phyloP scores from a whole-genome alignment of 805 yeast species.

The Henningerozyma blattae region DNA sequence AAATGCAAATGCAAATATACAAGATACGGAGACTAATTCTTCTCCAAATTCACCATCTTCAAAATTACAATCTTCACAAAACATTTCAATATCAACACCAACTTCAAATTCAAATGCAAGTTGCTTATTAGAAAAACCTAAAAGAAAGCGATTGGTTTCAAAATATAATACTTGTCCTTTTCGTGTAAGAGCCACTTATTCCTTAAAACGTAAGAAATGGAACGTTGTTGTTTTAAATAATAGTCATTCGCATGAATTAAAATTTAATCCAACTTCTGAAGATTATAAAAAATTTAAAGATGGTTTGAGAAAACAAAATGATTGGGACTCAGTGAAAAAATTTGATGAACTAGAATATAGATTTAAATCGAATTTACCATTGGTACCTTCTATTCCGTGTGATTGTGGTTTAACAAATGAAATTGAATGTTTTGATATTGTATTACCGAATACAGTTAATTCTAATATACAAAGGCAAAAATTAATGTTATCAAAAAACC shows the following conservation, averaged over 20 bases:
- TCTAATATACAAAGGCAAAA: slow-evolving; percentile 5
- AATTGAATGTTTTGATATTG: slow-evolving; percentile 23
- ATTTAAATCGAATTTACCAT: slow-evolving; percentile 21
- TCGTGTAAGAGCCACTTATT: slow-evolving; percentile 50
- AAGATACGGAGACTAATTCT: neutral
- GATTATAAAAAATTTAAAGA: slow-evolving; percentile 26
- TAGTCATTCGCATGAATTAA: slow-evolving; percentile 42
- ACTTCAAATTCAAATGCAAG: neutral
- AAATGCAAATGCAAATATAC: neutral
- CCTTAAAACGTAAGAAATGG: slow-evolving; percentile 43
- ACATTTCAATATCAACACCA: neutral
- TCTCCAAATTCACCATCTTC: neutral
- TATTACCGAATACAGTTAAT: slow-evolving; percentile 24
- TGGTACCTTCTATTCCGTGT: slow-evolving; percentile 21
- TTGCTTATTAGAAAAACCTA: slow-evolving; percentile 1
- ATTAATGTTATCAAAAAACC: neutral
- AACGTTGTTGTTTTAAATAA: slow-evolving; percentile 48
- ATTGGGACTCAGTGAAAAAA: slow-evolving; percentile 23
- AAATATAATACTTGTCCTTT: slow-evolving; percentile 43
- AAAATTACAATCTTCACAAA: neutral
- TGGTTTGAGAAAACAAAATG: slow-evolving; percentile 15
- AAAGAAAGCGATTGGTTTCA: slow-evolving; percentile 22
- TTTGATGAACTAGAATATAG: slow-evolving; percentile 27
- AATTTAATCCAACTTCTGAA: slow-evolving; percentile 24
- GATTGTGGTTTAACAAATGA: slow-evolving; percentile 28